These are phyloP conservation scores for Exserohilum rostratum DNA, from an alignment of 2,329 filamentous ascomycete genomes.

Conservation along the genomic window DNA sequence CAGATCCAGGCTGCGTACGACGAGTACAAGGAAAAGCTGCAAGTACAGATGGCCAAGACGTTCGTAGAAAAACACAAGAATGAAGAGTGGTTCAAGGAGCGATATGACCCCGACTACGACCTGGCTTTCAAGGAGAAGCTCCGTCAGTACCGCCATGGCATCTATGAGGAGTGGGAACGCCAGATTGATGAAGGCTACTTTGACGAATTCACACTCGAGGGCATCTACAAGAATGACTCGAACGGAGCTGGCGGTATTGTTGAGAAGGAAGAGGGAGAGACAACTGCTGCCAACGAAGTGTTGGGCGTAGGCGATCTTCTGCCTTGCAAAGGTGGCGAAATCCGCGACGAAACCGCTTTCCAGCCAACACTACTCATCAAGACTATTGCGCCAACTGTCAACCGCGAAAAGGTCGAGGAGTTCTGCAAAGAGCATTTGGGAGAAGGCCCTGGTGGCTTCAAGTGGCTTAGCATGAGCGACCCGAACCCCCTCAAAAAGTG, in stretches of 20 bases:
- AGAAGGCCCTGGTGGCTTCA: slow-evolving; percentile 88
- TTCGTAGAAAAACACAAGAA: slow-evolving; percentile 93
- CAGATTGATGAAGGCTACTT: slow-evolving; percentile 86
- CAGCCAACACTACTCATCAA: slow-evolving; percentile 97
- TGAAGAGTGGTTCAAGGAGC: slow-evolving; percentile 98
- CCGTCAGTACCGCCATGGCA: slow-evolving; percentile 77
- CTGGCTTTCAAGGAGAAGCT: slow-evolving; percentile 76
- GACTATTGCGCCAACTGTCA: slow-evolving; percentile 95
- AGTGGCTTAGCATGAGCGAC: slow-evolving; percentile 94
- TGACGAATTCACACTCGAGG: slow-evolving; percentile 93
- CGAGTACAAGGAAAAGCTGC: slow-evolving; percentile 68
- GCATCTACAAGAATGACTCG: slow-evolving; percentile 89
- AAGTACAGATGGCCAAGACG: slow-evolving; percentile 77
- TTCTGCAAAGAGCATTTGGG: slow-evolving; percentile 95
- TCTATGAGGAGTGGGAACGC: slow-evolving; percentile 86
- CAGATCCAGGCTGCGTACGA: slow-evolving; percentile 75
- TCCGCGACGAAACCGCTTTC: slow-evolving; percentile 84
- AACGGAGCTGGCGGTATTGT: slow-evolving; percentile 83
- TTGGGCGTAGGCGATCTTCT: slow-evolving; percentile 90
- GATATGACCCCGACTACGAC: slow-evolving; percentile 84
- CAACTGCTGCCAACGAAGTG: slow-evolving; percentile 88
- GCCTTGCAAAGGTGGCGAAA: slow-evolving; percentile 80
- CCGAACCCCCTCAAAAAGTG: slow-evolving; percentile 97
- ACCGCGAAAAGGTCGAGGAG: slow-evolving; percentile 86
- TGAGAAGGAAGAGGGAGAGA: slow-evolving; percentile 95